phyloP scores from a whole-genome alignment of 2,329 filamentous ascomycete genomes.

The Immersiporthe knoxdaviesiana region DNA sequence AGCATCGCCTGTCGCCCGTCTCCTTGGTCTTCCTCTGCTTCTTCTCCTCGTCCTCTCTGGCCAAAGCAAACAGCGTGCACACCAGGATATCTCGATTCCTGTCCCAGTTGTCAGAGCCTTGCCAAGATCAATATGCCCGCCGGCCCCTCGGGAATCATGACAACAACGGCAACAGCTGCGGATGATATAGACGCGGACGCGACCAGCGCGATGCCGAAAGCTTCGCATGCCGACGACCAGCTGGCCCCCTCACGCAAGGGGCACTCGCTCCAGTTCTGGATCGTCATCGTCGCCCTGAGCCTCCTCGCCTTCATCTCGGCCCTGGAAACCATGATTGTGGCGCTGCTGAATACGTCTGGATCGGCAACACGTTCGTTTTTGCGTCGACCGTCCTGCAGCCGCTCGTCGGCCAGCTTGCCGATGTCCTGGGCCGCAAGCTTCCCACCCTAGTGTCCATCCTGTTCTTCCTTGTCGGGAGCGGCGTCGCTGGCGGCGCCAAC shows the following conservation, averaged over 20 bases:
- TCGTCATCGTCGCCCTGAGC: neutral
- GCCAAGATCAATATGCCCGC: neutral
- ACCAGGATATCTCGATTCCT: neutral
- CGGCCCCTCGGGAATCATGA: neutral
- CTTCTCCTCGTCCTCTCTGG: too few relatives aligned
- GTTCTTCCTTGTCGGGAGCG: slow-evolving; percentile 50
- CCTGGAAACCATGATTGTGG: slow-evolving; percentile 11
- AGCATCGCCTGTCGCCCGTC: neutral
- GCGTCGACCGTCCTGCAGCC: slow-evolving; percentile 7
- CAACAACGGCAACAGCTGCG: neutral
- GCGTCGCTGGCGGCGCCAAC: neutral
- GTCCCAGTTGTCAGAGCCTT: neutral
- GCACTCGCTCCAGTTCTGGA: neutral
- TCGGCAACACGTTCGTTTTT: slow-evolving; percentile 13
- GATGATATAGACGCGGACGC: neutral
- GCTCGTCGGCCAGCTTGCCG: too few relatives aligned
- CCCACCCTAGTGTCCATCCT: slow-evolving; percentile 30
- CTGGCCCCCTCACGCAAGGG: neutral
- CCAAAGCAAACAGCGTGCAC: neutral
- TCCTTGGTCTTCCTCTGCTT: too few relatives aligned
- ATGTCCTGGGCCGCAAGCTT: slow-evolving; percentile 8
- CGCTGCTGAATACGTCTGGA: slow-evolving; percentile 2
- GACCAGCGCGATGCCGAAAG: neutral
- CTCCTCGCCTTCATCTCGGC: neutral
- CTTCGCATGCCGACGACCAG: neutral